Evolutionary conservation across 2,329 filamentous ascomycete genomes (phyloP).

Genomic region (Botrytis hyacinthi): DNA sequence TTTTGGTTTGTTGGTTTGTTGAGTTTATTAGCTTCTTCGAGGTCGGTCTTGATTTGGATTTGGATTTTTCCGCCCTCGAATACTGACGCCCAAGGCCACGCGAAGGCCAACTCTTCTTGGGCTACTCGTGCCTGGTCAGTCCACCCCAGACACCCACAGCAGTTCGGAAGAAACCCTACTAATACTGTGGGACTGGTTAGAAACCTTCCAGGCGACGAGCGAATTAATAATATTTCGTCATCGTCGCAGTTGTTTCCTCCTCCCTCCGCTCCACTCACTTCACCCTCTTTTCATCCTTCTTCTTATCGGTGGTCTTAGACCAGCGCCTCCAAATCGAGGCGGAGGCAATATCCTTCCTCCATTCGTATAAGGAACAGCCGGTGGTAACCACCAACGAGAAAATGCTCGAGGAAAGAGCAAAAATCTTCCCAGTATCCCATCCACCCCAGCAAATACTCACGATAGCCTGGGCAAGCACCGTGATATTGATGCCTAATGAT

Average conservation of each 20-base stretch:
- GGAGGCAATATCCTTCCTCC: too few relatives aligned
- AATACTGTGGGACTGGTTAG: not conserved
- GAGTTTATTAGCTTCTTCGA: slow-evolving; percentile 3
- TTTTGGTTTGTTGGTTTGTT: not conserved
- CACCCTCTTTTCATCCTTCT: too few relatives aligned
- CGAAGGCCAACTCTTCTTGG: slow-evolving; percentile 1
- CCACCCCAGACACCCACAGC: not conserved
- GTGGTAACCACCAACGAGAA: too few relatives aligned
- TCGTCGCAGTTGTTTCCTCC: not conserved
- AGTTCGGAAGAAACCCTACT: not conserved
- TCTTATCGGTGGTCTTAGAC: too few relatives aligned
- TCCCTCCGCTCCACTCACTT: too few relatives aligned
- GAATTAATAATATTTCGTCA: not conserved
- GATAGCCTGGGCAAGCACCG: too few relatives aligned
- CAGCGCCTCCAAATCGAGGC: too few relatives aligned
- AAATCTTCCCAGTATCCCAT: too few relatives aligned
- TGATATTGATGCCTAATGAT: too few relatives aligned
- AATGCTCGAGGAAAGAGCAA: too few relatives aligned
- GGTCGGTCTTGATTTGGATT: not conserved
- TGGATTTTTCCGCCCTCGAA: not conserved
- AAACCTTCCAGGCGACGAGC: not conserved
- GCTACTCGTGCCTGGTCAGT: not conserved
- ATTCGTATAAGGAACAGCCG: too few relatives aligned
- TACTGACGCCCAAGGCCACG: slow-evolving; percentile 4
- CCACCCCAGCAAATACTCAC: too few relatives aligned